Evolutionary conservation across 352 stramenopile species (phyloP), one percentile per base, ranked within the genome.

Genomic region (Phytophthora pluvialis): DNA sequence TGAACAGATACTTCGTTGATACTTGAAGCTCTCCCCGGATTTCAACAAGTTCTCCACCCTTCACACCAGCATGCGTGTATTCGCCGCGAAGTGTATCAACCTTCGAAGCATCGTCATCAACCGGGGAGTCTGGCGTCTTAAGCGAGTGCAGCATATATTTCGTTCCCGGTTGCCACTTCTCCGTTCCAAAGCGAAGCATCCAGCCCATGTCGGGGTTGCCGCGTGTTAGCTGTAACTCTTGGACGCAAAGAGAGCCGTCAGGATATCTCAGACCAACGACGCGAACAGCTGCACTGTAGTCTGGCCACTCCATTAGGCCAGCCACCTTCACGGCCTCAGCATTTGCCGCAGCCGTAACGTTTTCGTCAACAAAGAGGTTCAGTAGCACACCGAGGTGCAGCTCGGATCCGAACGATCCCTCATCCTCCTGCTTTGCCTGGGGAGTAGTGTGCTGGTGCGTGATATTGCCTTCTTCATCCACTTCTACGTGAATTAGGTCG

Each of bases 151-250:
- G 67, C 12, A 68, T 73, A 60, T 97, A 97, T 63, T 90, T 91
- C 9, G 88, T 95, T 3, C 89, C 90, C 5, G 90, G 87, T 25
- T 94, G 87, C 89, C 89, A 97, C 51, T 88, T 90, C 53, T 95
- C 86, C 6, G 70, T 83, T 5, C 89, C 90, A 68, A 97, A 97
- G 8, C 89, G 83, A 63, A 95, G 52, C 36, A 73, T 83, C 90
- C 90, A 97, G 10, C 89, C 90, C 83, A 96, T 94, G 43, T 94
- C 84, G 13, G 87, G 72, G 56, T 93, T 88, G 28, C 90, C 90
- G 16, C 87, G 84, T 28, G 87, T 77, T 60, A 97, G 63, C 32
- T 94, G 82, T 18, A 94, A 67, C 67, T 97, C 90, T 66, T 95
- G 82, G 21, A 97, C 52, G 18, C 81, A 84, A 9, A 97, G 26